Percentiles rank a stretch among this genome's conserved stretches.
Conservation (phyloP, 2,329 filamentous ascomycete species). For the Aspergillus fructus region DNA sequence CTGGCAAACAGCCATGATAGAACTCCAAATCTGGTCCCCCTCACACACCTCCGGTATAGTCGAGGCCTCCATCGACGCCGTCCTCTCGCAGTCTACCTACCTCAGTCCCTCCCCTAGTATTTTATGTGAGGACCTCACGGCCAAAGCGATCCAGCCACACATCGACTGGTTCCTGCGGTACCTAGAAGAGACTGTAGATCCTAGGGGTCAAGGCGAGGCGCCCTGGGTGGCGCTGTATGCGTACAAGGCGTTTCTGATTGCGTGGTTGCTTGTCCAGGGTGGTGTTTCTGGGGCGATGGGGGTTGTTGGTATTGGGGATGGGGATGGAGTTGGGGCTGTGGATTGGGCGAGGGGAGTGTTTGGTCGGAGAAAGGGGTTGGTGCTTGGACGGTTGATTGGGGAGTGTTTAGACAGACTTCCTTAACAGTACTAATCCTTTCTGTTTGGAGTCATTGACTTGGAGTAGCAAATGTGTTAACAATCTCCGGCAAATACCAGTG, state of each 20-base stretch:
- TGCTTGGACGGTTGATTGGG: slow-evolving; percentile 33
- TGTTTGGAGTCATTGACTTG: too few relatives aligned
- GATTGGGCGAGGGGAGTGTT: slow-evolving; percentile 36
- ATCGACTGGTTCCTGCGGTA: slow-evolving; percentile 43
- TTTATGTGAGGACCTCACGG: slow-evolving; percentile 30
- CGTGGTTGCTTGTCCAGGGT: slow-evolving; percentile 38
- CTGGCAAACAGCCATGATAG: slow-evolving; percentile 46
- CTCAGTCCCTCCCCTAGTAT: slow-evolving; percentile 32
- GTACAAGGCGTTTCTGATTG: slow-evolving; percentile 44
- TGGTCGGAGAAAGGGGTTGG: slow-evolving; percentile 27
- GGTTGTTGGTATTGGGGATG: slow-evolving; percentile 32
- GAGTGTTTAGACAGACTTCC: slow-evolving; percentile 25
- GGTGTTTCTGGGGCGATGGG: slow-evolving; percentile 35
- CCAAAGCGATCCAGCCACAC: slow-evolving; percentile 34
- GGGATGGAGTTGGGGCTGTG: slow-evolving; percentile 25
- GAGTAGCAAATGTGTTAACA: too few relatives aligned
- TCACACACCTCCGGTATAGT: slow-evolving; percentile 43
- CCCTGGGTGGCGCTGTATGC: slow-evolving; percentile 43
- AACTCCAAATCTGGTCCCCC: slow-evolving; percentile 44
- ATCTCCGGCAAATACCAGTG: too few relatives aligned
- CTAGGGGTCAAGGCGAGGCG: slow-evolving; percentile 28
- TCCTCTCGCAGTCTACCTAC: slow-evolving; percentile 31
- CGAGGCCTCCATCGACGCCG: slow-evolving; percentile 35
- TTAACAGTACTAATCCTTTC: too few relatives aligned
- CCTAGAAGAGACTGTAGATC: slow-evolving; percentile 25